Base-by-base conservation (phyloP, 192 early-diverging fungal genomes). In the Backusella macrospora region DNA sequence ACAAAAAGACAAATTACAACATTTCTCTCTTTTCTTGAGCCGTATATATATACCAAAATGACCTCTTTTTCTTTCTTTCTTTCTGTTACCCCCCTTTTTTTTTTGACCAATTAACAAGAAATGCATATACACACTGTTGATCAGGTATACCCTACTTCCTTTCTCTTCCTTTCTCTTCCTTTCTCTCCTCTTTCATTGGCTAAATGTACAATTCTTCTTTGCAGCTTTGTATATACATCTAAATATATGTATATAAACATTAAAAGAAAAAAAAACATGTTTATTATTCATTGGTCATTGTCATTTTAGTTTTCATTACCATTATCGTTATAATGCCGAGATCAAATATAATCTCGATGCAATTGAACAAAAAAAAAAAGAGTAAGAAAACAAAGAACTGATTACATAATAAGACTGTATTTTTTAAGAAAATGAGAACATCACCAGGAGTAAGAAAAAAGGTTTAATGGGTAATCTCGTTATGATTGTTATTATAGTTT, bases 71-170 rank as follows among this genome's bases (percentile, higher is more conserved):
- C 2, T 55, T 55, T 55, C 7, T 52, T 3, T 9, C 49, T 18
- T 52, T 59, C 12, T 52, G n/a, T 52, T 52, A 26, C n/a, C n/a
- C 23, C 21, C 52, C 21, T 59, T 59, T 26, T 59, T 23, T 55
- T 59, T 59, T 59, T 59, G 52, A 59, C 26, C 26, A 59, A 23
- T 26, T 59, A 23, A 59, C 52, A 59, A 59, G 21, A 59, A 59
- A 59, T 59, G 52, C 52, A 59, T 59, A 59, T 59, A 59, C 52
- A 59, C 52, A 59, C 52, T 59, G 52, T 59, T 59, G 52, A 59
- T 59, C 52, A 59, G 52, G 52, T 59, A 59, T 59, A 59, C 52
- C 52, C 52, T 26, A 59, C 21, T 18, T 59, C 52, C 52, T 59
- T 59, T 59, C 52, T 34, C 29, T 34, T 34, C 2, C 29, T 34